Conservation (phyloP, 805 yeast species). For the Metschnikowia amazonensis region DNA sequence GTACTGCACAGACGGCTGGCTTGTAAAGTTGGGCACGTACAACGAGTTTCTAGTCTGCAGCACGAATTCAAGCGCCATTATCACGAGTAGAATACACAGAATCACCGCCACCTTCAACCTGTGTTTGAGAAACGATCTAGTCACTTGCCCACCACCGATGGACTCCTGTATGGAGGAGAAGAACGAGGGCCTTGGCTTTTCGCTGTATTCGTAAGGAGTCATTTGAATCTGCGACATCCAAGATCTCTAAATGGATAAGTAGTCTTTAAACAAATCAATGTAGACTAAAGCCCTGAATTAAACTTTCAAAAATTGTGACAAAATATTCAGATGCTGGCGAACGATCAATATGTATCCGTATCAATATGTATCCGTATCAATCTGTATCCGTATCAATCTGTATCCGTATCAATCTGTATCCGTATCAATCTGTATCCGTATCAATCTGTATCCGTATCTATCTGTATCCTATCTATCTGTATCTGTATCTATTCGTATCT, state of each 20-base stretch:
- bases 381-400: too few species aligned
- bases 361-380: too few species aligned
- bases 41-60: conserved; percentile 13
- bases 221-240: conserved; percentile 16
- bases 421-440: too few species aligned
- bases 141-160: conserved; percentile 6
- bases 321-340: too few species aligned
- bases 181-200: conserved; percentile 9
- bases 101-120: conserved; percentile 11
- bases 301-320: too few species aligned
- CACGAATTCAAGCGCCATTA: conserved; percentile 16
- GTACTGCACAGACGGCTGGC: conserved; percentile 48
- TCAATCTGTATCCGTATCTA: too few species aligned
- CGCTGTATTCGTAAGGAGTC: conserved; percentile 21
- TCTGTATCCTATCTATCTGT: too few species aligned
- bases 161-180: conserved; percentile 4
- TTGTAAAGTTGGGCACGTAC: conserved; percentile 33
- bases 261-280: not conserved
- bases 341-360: too few species aligned
- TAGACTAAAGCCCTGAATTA: not conserved
- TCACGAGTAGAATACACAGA: conserved; percentile 7
- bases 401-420: too few species aligned
- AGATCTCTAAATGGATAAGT: not conserved
- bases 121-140: conserved; percentile 12
- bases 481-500: too few species aligned